phyloP scores from a whole-genome alignment of 1,284 basidiomycete species.

The Cronartium ribicola region DNA sequence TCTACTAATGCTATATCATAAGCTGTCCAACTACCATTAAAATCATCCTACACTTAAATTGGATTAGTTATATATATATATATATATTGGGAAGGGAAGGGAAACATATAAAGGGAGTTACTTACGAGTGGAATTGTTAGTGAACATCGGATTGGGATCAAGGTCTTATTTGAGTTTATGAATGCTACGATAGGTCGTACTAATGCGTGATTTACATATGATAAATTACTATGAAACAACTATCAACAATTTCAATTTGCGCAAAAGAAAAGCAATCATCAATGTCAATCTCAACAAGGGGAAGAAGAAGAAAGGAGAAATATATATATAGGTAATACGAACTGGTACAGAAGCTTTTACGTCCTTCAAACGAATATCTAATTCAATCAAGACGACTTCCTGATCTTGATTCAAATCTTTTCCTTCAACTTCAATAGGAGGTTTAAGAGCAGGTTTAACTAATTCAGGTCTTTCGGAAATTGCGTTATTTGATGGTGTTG shows the following conservation, averaged over 20 bases:
- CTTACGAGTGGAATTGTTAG: conserved; percentile 66
- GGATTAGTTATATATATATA: neutral
- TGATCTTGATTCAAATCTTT: conserved; percentile 29
- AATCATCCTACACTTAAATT: conserved; percentile 56
- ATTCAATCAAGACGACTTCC: conserved; percentile 67
- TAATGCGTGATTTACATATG: conserved; percentile 89
- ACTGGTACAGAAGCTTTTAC: conserved; percentile 87
- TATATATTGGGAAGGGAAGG: neutral
- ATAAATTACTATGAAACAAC: conserved; percentile 77
- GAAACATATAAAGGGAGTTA: neutral
- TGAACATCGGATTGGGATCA: conserved; percentile 83
- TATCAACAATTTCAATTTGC: conserved; percentile 9
- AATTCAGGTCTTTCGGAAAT: conserved; percentile 44
- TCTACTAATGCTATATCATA: conserved; percentile 65
- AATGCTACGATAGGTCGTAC: conserved; percentile 96
- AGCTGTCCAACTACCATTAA: conserved; percentile 78
- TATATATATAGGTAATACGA: conserved; percentile 31
- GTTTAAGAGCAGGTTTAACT: conserved; percentile 28
- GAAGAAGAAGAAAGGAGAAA: conserved; percentile 2
- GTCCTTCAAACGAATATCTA: conserved; percentile 92
- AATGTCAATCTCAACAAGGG: no score
- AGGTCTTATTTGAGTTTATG: conserved; percentile 91
- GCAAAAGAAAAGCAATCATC: neutral
- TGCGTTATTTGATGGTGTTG: conserved; percentile 12
- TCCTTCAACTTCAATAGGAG: conserved; percentile 30